Conservation (phyloP, 164 flowering plant species). For the Dillenia suffruticosa region DNA sequence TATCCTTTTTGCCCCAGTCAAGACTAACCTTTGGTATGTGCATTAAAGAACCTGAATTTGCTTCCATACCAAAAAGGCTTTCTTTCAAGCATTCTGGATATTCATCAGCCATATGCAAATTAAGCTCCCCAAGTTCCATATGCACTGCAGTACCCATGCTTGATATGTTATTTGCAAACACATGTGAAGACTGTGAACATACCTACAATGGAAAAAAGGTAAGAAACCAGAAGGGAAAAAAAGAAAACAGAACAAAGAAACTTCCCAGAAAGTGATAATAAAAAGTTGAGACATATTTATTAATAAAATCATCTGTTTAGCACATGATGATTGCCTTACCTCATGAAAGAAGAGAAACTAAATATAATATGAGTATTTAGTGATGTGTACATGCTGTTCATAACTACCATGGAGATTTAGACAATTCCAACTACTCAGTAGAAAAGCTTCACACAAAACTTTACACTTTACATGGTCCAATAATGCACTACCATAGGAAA, state of each 20-base stretch:
- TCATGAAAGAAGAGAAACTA: no score
- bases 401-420: no score
- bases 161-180: conserved; percentile 90
- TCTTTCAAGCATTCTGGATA: conserved; percentile 84
- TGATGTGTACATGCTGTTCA: no score
- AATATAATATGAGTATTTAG: no score
- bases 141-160: conserved; percentile 64
- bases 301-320: no score
- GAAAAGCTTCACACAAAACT: no score
- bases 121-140: conserved; percentile 87
- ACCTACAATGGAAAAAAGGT: conserved; percentile 38
- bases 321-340: no score
- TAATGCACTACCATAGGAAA: no score
- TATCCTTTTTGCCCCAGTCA: conserved; percentile 86
- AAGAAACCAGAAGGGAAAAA: neutral
- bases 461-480: no score
- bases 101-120: conserved; percentile 88
- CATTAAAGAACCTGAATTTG: conserved; percentile 78
- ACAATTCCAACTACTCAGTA: no score
- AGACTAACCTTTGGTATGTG: conserved; percentile 79
- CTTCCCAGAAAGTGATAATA: no score
- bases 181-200: conserved; percentile 92
- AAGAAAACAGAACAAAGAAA: neutral
- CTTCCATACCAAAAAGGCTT: conserved; percentile 75
- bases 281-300: no score